Conservation (phyloP, 352 stramenopile species). For the Pythium scleroteichum region DNA sequence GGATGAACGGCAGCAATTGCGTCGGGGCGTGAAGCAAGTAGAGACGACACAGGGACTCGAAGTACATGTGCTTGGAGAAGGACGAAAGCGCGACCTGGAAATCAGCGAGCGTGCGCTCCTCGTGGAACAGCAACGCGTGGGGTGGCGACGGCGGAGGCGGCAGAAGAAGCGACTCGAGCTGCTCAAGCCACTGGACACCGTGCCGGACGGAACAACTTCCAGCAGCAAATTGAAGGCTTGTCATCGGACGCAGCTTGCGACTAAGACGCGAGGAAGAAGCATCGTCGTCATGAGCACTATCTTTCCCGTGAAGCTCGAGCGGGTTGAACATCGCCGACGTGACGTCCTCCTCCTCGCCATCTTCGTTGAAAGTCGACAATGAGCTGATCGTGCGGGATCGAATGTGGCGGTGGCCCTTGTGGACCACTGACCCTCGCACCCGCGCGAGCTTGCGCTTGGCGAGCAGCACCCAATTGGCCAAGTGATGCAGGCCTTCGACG, state of each 20-base stretch:
- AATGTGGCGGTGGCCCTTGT: constrained; percentile 29
- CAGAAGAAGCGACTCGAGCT: constrained; percentile 68
- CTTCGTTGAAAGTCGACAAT: constrained; percentile 43
- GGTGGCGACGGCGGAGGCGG: constrained; percentile 25
- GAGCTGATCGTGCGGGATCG: constrained; percentile 44
- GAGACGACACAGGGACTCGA: constrained; percentile 79
- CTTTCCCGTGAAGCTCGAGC: constrained; percentile 9
- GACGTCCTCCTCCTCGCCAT: constrained; percentile 18
- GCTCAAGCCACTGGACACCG: constrained; percentile 62
- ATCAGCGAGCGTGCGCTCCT: constrained; percentile 67
- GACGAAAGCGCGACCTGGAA: constrained; percentile 70
- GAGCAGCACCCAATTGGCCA: constrained; percentile 81
- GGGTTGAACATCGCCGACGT: constrained; percentile 13
- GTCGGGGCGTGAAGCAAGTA: constrained; percentile 72
- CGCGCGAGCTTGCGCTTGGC: constrained; percentile 71
- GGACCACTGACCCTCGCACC: constrained; percentile 43
- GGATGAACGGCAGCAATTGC: constrained; percentile 60
- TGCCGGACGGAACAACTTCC: constrained; percentile 54
- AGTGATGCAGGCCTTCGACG: constrained; percentile 69
- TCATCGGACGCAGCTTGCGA: constrained; percentile 79
- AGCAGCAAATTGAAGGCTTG: constrained; percentile 74
- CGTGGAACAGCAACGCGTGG: constrained; percentile 82
- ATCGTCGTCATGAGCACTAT: constrained; percentile 28
- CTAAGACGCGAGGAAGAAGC: constrained; percentile 50
- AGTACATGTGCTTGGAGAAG: constrained; percentile 88